A percentile compares a stretch with the other conserved stretches of the same genome.
Conservation (phyloP, 108 stramenopile species). For the Cyclotella baltica region DNA sequence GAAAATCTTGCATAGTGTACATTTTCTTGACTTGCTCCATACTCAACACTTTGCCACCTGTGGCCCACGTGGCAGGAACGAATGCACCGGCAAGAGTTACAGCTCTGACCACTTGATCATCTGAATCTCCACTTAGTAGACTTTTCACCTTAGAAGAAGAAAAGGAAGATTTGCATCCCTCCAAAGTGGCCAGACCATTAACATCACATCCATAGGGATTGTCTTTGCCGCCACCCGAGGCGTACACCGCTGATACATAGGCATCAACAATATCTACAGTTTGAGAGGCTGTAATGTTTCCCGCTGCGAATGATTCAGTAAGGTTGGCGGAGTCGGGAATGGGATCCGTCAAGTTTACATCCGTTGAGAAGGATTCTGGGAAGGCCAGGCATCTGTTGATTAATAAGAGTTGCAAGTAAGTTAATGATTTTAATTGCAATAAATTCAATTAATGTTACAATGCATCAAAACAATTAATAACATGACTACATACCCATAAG, state of each 20-base stretch:
- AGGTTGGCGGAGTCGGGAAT: constrained; percentile 61
- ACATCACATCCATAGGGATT: constrained; percentile 71
- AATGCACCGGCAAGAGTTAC: constrained; percentile 78
- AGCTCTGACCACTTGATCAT: constrained; percentile 57
- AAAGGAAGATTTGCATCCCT: constrained; percentile 17
- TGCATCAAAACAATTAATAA: background rate
- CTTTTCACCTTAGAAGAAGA: background rate
- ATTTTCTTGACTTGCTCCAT: constrained; percentile 53
- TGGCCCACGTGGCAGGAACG: constrained; percentile 59
- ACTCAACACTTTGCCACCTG: constrained; percentile 51
- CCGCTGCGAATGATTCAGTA: constrained; percentile 33
- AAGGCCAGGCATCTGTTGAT: constrained; percentile 32
- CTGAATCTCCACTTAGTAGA: constrained; percentile 14
- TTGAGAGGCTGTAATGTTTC: constrained; percentile 63
- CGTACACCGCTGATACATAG: constrained; percentile 61
- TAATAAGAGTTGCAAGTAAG: constrained; percentile 22
- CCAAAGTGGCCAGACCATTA: constrained; percentile 65
- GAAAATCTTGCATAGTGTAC: constrained; percentile 64
- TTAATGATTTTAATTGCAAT: background rate
- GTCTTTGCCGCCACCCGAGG: constrained; percentile 40
- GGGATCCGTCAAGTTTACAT: constrained; percentile 18
- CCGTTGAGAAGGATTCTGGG: constrained; percentile 39
- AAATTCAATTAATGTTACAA: background rate
- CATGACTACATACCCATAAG: constrained; percentile 52
- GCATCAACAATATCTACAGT: constrained; percentile 62